Evolutionary conservation across 106 monocot species (phyloP), one percentile per base, ranked within the genome.

Genomic region (Vanilla planifolia): DNA sequence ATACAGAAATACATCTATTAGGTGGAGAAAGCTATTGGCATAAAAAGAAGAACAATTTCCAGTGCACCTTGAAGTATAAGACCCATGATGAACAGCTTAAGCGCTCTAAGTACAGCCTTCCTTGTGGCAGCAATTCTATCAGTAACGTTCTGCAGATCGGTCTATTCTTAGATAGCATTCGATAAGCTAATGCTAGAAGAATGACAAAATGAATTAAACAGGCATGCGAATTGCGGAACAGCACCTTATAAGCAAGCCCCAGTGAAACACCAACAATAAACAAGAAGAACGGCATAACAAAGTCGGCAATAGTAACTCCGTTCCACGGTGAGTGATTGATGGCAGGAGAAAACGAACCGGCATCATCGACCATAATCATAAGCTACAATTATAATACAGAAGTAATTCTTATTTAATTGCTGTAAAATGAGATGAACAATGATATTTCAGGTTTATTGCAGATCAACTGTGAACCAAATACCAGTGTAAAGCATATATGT

Each of bases 251-350:
- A 11, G 84, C 76, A 64, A 98, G 72, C 25, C 71, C 75, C 63
- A 91, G 61, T 0, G 96, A 57, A 32, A 91, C 91, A 40, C 96
- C 96, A 67, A 91, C 96, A 32, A 98, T 91, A 65, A 91, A 98
- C 44, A 98, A 69, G 76, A 98, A 98, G 72, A 91, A 91, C 21
- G 96, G 96, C 87, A 98, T 91, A 48, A 98, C 96, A 53, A 98
- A 98, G 65, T 98, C 96, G 16, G 91, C 96, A 2, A 98, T 57
- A 3, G 73, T 91, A 15, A 88, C 79, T 36, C 87, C 91, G 63
- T 98, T 47, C 96, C 96, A 98, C 21, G 96, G 96, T 16, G 96
- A 98, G 68, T 98, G 96, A 60, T 79, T 88, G 39, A 98, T 87
- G 5, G 79, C 48, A 33, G 96, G 82, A 59, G 84, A 30, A 58